phyloP scores from a whole-genome alignment of 495 filamentous ascomycete species.

The Podospora didyma region DNA sequence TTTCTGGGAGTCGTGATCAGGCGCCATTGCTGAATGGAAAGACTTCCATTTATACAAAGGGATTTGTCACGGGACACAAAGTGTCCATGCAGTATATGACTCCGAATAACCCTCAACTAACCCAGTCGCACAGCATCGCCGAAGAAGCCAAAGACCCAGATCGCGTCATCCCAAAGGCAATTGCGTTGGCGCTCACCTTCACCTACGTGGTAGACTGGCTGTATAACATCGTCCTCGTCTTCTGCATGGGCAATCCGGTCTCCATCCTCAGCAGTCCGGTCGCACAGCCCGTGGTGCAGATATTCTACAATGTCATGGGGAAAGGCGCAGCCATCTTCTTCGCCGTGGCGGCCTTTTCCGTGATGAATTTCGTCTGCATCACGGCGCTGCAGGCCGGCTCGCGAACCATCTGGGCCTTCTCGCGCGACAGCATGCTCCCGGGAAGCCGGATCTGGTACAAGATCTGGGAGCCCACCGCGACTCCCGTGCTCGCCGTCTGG shows the following conservation, averaged over 20 bases:
- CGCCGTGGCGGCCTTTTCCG: slow-evolving; percentile 51
- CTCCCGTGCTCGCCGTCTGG: slow-evolving; percentile 57
- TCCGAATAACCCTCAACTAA: no score
- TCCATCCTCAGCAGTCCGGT: slow-evolving; percentile 42
- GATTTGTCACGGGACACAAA: no score
- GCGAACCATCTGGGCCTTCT: slow-evolving; percentile 58
- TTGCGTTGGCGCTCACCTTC: slow-evolving; percentile 52
- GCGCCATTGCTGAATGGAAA: no score
- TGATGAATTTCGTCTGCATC: slow-evolving; percentile 54
- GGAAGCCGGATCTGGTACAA: slow-evolving; percentile 48
- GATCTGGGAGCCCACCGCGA: slow-evolving; percentile 45
- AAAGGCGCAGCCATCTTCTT: slow-evolving; percentile 52
- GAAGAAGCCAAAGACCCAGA: slow-evolving; percentile 56
- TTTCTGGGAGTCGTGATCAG: no score
- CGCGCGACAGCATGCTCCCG: slow-evolving; percentile 52
- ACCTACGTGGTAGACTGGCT: slow-evolving; percentile 55
- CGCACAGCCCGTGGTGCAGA: slow-evolving; percentile 54
- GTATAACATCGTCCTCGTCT: slow-evolving; percentile 57
- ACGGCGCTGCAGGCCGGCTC: slow-evolving; percentile 54
- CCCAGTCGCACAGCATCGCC: slow-evolving; percentile 31
- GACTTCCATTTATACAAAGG: no score
- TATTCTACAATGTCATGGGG: slow-evolving; percentile 58
- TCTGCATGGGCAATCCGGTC: slow-evolving; percentile 49
- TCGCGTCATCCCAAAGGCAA: slow-evolving; percentile 54
- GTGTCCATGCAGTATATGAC: no score